Base-by-base conservation (phyloP, 2,329 filamentous ascomycete genomes). In the Colletotrichum sp. region DNA sequence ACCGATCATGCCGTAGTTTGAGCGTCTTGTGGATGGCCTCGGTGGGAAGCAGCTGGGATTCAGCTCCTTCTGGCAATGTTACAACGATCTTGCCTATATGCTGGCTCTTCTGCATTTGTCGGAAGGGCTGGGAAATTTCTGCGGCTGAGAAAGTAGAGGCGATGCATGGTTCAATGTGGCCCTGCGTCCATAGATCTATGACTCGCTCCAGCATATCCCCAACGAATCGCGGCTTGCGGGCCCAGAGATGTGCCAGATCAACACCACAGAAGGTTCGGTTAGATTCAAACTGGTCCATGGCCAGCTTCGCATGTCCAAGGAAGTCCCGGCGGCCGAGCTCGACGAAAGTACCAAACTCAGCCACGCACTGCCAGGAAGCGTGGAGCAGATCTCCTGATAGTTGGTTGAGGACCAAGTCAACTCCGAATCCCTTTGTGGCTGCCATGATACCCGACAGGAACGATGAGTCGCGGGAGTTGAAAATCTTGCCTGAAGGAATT, bases 291-390 rank as follows among this genome's bases (percentile, higher is more conserved):
- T 83, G 81, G 1, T 83, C 77, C 87, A 91, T 88, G 2, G 85
- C 85, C 5, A 91, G 81, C 11, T 83, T 80, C 5, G 82, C 85
- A 27, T 85, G 83, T 1, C 84, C 84, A 2, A 84, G 78, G 6
- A 88, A 80, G 66, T 90, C 88, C 7, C 83, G 79, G 76, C 86
- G 86, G 8, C 87, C 87, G 25, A 89, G 85, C 71, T 90, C 88
- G 0, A 89, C 73, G 79, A 90, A 86, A 2, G 79, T 82, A 1
- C 87, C 88, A 63, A 85, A 87, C 7, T 82, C 79, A 2, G 88
- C 87, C 4, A 90, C 81, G 62, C 86, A 88, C 2, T 84, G 76
- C 86, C 86, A 90, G 0, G 86, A 84, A 4, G 84, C 83, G 25
- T 86, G 85, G 0, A 89, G 80, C 0, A 86, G 77, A 16, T 88